Base-by-base conservation (phyloP, 345 rosid genomes). In the Rubroshorea leprosula region DNA sequence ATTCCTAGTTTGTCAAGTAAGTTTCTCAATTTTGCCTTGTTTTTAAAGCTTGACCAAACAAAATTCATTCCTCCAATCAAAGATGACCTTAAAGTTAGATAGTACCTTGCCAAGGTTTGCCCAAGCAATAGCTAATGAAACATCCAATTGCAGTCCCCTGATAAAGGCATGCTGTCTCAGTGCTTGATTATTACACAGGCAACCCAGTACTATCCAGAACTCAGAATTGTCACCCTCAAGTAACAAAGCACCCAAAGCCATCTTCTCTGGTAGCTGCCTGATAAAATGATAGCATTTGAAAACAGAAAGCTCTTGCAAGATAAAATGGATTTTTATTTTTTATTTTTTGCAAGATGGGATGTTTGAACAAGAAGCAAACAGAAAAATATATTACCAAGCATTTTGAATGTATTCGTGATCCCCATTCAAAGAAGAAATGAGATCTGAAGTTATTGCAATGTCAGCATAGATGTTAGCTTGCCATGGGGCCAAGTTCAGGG, bases 241-340 rank as follows among this genome's bases (percentile, higher is more conserved):
- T 58, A 82, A 56, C 73, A 93, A 75, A 10, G 91, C 87, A 23
- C 99, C 99, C 72, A 93, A 54, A 59, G 80, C 81, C 96, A 93
- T 82, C 87, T 89, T 93, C 78, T 89, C 97, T 0, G 83, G 51
- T 62, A 93, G 71, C 72, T 86, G 76, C 97, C 99, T 89, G 90
- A 66, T 78, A 83, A 74, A 77, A 53, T 24, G 54, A 46, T 59
- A 24, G 70, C 20, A 64, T 47, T 59, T 66, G 72, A 57, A 51
- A 54, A 15, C 58, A 56, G 10, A 52, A 50, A 65, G 16, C 24
- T 49, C 8, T 31, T 60, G 47, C 48, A 57, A 45, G 23, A 70
- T 6, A 19, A 52, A 68, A 64, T 58, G 49, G 57, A n/a, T n/a
- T n/a, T n/a, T n/a, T n/a, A n/a, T n/a, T n/a, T n/a, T n/a, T n/a